phyloP scores from a whole-genome alignment of 73 alveolate species.

The Tetrahymena elliotti region DNA sequence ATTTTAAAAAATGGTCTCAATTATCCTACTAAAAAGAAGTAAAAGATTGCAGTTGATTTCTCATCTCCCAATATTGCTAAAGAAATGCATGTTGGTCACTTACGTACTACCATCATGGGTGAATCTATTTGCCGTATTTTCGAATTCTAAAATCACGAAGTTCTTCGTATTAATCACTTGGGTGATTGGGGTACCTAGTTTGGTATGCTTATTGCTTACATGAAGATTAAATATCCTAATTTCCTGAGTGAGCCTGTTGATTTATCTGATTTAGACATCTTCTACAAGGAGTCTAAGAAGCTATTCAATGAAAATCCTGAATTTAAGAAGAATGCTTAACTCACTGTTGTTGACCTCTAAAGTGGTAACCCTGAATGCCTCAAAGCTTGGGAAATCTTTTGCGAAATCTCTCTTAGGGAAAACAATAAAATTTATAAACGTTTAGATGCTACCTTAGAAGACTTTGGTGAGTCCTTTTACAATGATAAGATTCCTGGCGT shows the following conservation, averaged over 20 bases:
- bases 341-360: conserved; percentile 91
- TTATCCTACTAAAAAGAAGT: conserved; percentile 17
- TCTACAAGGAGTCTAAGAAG: conserved; percentile 92
- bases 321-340: conserved; percentile 83
- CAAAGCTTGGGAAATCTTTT: conserved; percentile 93
- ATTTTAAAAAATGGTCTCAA: conserved; percentile 2
- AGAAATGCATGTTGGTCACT: conserved; percentile 99
- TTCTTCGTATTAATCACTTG: conserved; percentile 86
- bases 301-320: conserved; percentile 88
- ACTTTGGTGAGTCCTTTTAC: conserved; percentile 96
- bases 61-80: conserved; percentile 99
- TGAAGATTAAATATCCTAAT: conserved; percentile 86
- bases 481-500: conserved; percentile 80
- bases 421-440: conserved; percentile 82
- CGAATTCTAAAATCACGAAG: conserved; percentile 97
- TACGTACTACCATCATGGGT: conserved; percentile 98
- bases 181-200: conserved; percentile 99
- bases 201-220: conserved; percentile 97
- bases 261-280: conserved; percentile 81
- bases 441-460: conserved; percentile 70
- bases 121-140: conserved; percentile 94
- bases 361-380: conserved; percentile 80
- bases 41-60: conserved; percentile 92
- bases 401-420: conserved; percentile 87
- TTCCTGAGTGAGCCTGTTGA: conserved; percentile 76